Evolutionary conservation across 768 basidiomycete genomes (phyloP).

Genomic region (Cantharellus cinnabarinus): DNA sequence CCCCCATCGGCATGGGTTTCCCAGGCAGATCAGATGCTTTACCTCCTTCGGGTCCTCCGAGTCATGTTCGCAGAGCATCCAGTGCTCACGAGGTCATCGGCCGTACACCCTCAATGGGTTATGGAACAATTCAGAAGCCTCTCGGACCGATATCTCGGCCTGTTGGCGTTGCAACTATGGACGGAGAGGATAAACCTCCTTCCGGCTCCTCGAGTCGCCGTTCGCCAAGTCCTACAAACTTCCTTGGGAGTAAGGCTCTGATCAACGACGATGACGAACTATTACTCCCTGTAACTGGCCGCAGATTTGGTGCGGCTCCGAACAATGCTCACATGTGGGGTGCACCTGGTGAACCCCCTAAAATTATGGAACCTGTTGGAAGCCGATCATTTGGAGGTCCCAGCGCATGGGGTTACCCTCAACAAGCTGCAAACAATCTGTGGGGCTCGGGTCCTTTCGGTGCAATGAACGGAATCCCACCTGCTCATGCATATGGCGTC

Average conservation of each 20-base stretch:
- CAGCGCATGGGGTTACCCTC: background rate
- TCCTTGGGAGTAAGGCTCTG: background rate
- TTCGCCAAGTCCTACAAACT: background rate
- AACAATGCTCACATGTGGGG: background rate
- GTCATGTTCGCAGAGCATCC: background rate
- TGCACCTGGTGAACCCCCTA: background rate
- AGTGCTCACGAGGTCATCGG: background rate
- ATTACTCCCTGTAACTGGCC: background rate
- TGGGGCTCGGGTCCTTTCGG: conserved; percentile 4
- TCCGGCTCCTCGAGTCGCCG: background rate
- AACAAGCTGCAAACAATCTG: background rate
- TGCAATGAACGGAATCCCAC: background rate
- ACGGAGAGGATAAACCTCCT: background rate
- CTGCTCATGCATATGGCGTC: background rate
- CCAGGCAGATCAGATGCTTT: background rate
- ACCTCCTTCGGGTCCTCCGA: background rate
- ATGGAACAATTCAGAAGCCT: background rate
- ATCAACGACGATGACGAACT: conserved; percentile 1
- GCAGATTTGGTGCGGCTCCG: background rate
- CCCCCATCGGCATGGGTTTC: conserved; percentile 1
- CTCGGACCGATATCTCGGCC: background rate
- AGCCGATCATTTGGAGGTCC: background rate
- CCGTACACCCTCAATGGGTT: background rate
- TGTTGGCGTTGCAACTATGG: background rate
- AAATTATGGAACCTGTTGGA: background rate